phyloP scores from a whole-genome alignment of 106 monocot genomes.

The Dactylorhiza incarnata region DNA sequence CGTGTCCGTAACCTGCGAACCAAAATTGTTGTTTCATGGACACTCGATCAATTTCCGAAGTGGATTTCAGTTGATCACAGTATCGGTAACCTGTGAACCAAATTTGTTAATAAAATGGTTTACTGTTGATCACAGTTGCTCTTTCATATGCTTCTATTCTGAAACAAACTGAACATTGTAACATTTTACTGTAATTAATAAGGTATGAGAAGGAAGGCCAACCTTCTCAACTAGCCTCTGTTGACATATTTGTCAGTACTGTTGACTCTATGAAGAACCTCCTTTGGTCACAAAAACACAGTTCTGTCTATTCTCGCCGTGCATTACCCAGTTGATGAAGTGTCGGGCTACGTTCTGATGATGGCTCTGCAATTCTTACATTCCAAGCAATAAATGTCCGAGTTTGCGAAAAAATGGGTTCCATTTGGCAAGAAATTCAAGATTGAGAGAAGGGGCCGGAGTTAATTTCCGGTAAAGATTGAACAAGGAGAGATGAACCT shows the following conservation, averaged over 20 bases:
- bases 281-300: slow-evolving; percentile 39
- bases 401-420: slow-evolving; percentile 43
- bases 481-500: too few relatives aligned
- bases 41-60: slow-evolving; percentile 46
- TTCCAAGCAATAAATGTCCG: slow-evolving; percentile 46
- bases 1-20: slow-evolving; percentile 42
- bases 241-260: slow-evolving; percentile 47
- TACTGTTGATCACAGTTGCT: not conserved
- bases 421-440: slow-evolving; percentile 39
- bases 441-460: slow-evolving; percentile 36
- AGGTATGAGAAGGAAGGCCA: slow-evolving; percentile 45
- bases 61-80: slow-evolving; percentile 44
- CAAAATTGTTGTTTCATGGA: slow-evolving; percentile 44
- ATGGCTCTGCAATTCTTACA: slow-evolving; percentile 44
- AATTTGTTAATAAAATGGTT: slow-evolving; percentile 7
- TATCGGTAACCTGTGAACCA: too few relatives aligned
- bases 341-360: slow-evolving; percentile 50
- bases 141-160: not conserved
- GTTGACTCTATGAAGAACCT: slow-evolving; percentile 44
- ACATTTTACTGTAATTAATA: not conserved
- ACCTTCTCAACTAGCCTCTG: slow-evolving; percentile 24
- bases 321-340: slow-evolving; percentile 39
- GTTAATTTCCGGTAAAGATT: too few relatives aligned
- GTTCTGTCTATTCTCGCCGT: slow-evolving; percentile 39
- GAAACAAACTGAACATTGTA: not conserved